Evolutionary conservation across 2,329 filamentous ascomycete species (phyloP).

Genomic region (Fusarium marasasianum): DNA sequence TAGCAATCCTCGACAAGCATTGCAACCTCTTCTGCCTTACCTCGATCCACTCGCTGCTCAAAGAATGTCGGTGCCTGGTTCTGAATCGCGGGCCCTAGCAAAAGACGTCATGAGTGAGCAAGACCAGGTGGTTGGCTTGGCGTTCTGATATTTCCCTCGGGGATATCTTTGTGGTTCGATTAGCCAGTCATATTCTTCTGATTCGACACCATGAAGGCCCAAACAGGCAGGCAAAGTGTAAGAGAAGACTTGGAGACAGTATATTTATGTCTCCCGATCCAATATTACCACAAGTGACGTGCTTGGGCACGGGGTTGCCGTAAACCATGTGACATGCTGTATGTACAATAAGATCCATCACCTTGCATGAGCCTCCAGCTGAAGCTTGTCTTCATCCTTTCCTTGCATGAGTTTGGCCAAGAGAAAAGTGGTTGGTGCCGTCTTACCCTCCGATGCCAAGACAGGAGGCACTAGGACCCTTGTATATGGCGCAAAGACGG

Average conservation of each 20-base stretch:
- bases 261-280: no score
- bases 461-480: slow-evolving; percentile 12
- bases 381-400: neutral
- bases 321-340: neutral
- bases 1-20: slow-evolving; percentile 6
- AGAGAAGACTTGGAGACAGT: neutral
- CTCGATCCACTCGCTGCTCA: neutral
- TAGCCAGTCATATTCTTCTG: neutral
- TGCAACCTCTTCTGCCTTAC: neutral
- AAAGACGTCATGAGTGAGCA: slow-evolving; percentile 2
- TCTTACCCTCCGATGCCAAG: slow-evolving; percentile 20
- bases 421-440: slow-evolving; percentile 1
- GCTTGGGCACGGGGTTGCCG: slow-evolving; percentile 9
- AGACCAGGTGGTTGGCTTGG: slow-evolving; percentile 6
- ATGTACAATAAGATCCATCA: neutral
- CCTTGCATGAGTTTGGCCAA: slow-evolving; percentile 3
- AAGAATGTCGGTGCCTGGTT: slow-evolving; percentile 21
- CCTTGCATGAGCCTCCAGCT: slow-evolving; percentile 1
- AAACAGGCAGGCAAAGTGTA: neutral
- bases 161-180: neutral
- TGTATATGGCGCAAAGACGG: slow-evolving; percentile 29
- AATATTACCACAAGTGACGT: neutral
- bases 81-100: neutral
- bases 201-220: neutral
- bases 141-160: neutral